Evolutionary conservation across 2,329 filamentous ascomycete species (phyloP), one percentile per base, ranked within the genome.

Genomic region (Hypoxylon sp.): DNA sequence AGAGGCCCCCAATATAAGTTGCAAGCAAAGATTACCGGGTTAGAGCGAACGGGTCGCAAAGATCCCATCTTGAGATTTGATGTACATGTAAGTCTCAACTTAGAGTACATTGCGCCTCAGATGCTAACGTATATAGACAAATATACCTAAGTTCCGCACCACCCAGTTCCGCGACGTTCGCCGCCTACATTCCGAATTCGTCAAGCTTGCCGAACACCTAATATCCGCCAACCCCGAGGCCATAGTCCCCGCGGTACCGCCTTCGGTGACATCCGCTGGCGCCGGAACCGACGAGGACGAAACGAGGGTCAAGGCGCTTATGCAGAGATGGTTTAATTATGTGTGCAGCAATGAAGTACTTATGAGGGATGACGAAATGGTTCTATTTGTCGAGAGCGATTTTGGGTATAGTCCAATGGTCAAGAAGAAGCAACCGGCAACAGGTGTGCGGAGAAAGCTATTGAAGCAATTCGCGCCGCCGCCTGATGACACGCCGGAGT

Each of bases 131-230:
- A 28, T 32, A 9, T 63, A 99, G 96, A 99, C 96, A 72, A 99
- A 99, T 81, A 91, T 99, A n/a, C 94, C 95, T 58, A 95, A 95
- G 74, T 99, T 98, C 81, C 90, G 96, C 75, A 99, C 96, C 0
- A 99, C 96, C 4, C 96, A 99, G 80, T 99, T 98, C 82, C 94
- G 96, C 77, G 96, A 99, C 80, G 94, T 99, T 72, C 92, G 96
- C 74, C 93, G 96, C 67, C 91, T 97, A 68, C 96, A 99, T 81
- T 94, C 93, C 51, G 96, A 99, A 78, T 99, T 99, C 76, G 87
- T 93, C 71, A 99, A 98, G 81, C 90, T 99, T n/a, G 93, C 92
- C 61, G 93, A 97, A 65, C 96, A 99, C 80, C 85, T 99, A 63
- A 94, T 98, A 79, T 98, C 95, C 23, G 94, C 95, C n/a, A 98